Evolutionary conservation across 2,329 filamentous ascomycete genomes (phyloP).

Genomic region (Hypoxylon sp.): DNA sequence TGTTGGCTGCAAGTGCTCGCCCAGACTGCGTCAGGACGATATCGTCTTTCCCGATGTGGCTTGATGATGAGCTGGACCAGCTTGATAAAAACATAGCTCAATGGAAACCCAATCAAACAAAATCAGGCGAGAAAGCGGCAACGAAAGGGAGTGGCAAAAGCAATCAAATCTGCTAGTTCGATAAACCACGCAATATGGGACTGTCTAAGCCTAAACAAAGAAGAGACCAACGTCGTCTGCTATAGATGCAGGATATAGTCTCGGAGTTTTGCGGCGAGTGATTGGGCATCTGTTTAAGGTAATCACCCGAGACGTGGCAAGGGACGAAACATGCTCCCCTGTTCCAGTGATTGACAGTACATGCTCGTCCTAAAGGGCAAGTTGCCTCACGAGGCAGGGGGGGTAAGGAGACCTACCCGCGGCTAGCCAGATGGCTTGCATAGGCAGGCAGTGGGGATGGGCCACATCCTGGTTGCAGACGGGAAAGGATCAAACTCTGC

Average conservation of each 20-base stretch:
- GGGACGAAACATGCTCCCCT: conserved; percentile 52
- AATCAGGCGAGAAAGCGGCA: conserved; percentile 44
- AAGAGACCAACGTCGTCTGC: conserved; percentile 32
- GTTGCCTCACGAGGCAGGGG: conserved; percentile 48
- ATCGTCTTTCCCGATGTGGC: conserved; percentile 53
- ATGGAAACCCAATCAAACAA: conserved; percentile 48
- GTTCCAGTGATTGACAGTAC: conserved; percentile 55
- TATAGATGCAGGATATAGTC: conserved; percentile 44
- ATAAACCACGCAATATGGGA: conserved; percentile 43
- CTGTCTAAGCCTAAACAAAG: conserved; percentile 36
- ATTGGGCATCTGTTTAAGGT: conserved; percentile 44
- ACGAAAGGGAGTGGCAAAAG: conserved; percentile 41
- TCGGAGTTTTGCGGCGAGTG: conserved; percentile 31
- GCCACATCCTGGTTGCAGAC: conserved; percentile 52
- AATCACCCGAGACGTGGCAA: conserved; percentile 49
- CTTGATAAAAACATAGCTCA: conserved; percentile 27
- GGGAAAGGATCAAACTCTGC: conserved; percentile 53
- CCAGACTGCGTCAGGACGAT: conserved; percentile 44
- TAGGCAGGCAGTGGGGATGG: conserved; percentile 50
- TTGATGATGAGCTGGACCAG: conserved; percentile 52
- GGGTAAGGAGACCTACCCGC: conserved; percentile 51
- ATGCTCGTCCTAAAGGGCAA: conserved; percentile 52
- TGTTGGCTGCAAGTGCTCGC: conserved; percentile 52
- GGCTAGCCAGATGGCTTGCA: conserved; percentile 54
- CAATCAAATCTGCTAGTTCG: conserved; percentile 39